phyloP scores from a whole-genome alignment of 2,329 filamentous ascomycete genomes.

The Coccinonectria pachysandricola region DNA sequence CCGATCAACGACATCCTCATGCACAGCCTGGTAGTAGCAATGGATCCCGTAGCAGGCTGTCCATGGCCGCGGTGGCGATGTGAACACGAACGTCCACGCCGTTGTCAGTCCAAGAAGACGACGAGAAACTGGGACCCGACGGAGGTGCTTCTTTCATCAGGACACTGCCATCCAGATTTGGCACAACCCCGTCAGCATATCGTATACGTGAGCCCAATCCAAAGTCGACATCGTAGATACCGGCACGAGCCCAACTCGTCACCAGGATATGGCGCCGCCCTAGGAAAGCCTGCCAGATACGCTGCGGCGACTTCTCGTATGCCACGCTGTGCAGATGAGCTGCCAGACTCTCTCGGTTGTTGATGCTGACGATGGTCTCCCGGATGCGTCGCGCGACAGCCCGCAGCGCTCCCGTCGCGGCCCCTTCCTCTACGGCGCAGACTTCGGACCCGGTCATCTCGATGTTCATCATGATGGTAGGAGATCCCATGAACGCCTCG shows the following conservation, averaged over 20 bases:
- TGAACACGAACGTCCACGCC: slow-evolving; percentile 14
- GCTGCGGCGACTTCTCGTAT: slow-evolving; percentile 16
- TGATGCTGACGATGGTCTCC: slow-evolving; percentile 6
- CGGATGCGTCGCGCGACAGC: slow-evolving; percentile 6
- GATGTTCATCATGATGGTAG: slow-evolving; percentile 15
- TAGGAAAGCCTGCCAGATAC: slow-evolving; percentile 19
- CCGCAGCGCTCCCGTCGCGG: background rate
- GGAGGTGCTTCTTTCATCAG: slow-evolving; percentile 15
- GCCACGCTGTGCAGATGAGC: slow-evolving; percentile 12
- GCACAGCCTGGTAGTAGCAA: slow-evolving; percentile 10
- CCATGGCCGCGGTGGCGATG: slow-evolving; percentile 9
- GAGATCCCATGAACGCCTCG: slow-evolving; percentile 12
- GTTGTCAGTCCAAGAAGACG: slow-evolving; percentile 12
- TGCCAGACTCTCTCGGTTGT: slow-evolving; percentile 2
- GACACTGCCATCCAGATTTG: slow-evolving; percentile 12
- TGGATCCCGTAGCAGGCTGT: slow-evolving; percentile 7
- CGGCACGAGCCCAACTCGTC: slow-evolving; percentile 17
- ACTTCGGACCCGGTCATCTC: slow-evolving; percentile 7
- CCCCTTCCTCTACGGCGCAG: too few species aligned
- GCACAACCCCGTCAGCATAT: slow-evolving; percentile 14
- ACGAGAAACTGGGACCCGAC: background rate
- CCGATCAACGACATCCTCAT: too few species aligned
- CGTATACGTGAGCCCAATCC: slow-evolving; percentile 8
- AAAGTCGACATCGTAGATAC: slow-evolving; percentile 17
- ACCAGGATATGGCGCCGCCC: slow-evolving; percentile 15